phyloP scores from a whole-genome alignment of 305 asterid genomes.

The Fraxinus xanthoxyloides region DNA sequence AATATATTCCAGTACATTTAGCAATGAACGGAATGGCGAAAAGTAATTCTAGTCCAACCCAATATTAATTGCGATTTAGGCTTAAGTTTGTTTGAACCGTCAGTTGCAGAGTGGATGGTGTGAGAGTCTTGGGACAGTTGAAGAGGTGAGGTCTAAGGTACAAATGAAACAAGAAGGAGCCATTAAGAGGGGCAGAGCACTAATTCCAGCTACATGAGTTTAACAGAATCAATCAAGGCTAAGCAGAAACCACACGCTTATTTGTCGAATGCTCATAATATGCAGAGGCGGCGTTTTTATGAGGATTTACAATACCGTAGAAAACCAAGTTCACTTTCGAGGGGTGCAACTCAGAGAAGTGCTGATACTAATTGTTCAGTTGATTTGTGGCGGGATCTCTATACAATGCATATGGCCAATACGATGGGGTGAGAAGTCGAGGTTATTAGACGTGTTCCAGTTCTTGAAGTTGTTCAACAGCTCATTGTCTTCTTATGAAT shows the following conservation, averaged over 20 bases:
- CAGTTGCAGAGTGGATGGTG: slow-evolving; percentile 78
- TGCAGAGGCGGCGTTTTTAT: slow-evolving; percentile 57
- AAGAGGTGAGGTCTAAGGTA: slow-evolving; percentile 68
- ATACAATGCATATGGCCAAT: slow-evolving; percentile 25
- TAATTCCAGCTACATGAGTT: slow-evolving; percentile 68
- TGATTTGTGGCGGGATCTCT: slow-evolving; percentile 71
- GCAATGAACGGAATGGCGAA: neutral
- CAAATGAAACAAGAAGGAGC: slow-evolving; percentile 91
- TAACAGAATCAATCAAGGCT: slow-evolving; percentile 68
- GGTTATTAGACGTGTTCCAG: slow-evolving; percentile 11
- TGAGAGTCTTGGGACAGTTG: slow-evolving; percentile 66
- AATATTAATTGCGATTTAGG: neutral
- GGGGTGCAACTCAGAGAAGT: slow-evolving; percentile 52
- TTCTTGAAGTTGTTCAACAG: slow-evolving; percentile 48
- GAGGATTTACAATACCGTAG: slow-evolving; percentile 43
- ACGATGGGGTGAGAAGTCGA: slow-evolving; percentile 12
- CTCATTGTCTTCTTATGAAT: slow-evolving; percentile 50
- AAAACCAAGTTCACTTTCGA: slow-evolving; percentile 66
- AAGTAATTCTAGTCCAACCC: neutral
- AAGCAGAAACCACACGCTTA: slow-evolving; percentile 46
- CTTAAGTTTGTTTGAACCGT: neutral
- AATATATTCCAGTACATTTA: neutral
- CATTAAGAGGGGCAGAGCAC: slow-evolving; percentile 54
- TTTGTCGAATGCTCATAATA: slow-evolving; percentile 18
- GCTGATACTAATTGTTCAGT: slow-evolving; percentile 65